Evolutionary conservation across 805 yeast species (phyloP).

Genomic region (Monosporozyma unispora): DNA sequence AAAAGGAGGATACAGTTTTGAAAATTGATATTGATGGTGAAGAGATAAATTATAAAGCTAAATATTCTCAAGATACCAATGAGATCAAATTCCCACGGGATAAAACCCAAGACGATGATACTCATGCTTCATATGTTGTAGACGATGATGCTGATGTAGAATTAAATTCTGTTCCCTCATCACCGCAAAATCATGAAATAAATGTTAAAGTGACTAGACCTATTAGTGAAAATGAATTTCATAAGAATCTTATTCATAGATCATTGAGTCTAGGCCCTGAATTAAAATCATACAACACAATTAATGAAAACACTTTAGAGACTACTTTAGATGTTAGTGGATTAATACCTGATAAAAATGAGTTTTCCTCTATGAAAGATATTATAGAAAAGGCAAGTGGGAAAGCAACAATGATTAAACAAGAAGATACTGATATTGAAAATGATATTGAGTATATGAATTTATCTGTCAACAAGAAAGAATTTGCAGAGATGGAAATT

Average conservation of each 20-base stretch:
- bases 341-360: neutral
- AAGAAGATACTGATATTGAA: conserved; percentile 34
- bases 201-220: conserved; percentile 12
- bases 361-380: neutral
- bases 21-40: conserved; percentile 20
- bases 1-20: conserved; percentile 6
- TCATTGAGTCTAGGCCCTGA: conserved; percentile 1
- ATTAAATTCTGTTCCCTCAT: conserved; percentile 3
- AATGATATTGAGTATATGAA: conserved; percentile 53
- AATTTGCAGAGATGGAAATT: conserved; percentile 65
- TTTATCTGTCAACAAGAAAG: conserved; percentile 56
- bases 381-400: neutral
- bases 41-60: conserved; percentile 14
- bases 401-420: conserved; percentile 23
- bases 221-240: neutral
- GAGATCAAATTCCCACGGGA: neutral
- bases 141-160: conserved; percentile 2
- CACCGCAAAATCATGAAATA: conserved; percentile 10
- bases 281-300: neutral
- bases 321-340: neutral
- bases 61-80: conserved; percentile 4
- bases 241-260: conserved; percentile 1
- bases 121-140: neutral
- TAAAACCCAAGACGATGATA: neutral
- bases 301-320: neutral